These are phyloP conservation scores for Orbilia oligospora DNA, from an alignment of 2,329 filamentous ascomycete species.

Conservation along the genomic window DNA sequence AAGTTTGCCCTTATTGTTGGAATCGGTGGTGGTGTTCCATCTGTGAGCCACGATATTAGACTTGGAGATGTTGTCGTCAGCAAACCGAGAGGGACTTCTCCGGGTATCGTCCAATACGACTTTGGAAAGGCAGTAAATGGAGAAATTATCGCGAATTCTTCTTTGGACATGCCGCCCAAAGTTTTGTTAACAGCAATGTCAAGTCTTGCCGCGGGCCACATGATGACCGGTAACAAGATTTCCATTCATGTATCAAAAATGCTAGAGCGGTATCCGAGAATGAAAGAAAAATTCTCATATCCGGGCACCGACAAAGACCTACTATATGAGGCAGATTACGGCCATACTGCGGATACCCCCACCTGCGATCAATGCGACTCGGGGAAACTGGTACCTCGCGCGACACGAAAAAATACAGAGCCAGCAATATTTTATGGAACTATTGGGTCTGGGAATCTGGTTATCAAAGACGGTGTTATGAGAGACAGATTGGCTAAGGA, in stretches of 20 bases:
- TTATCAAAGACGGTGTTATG: slow-evolving; percentile 43
- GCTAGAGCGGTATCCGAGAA: slow-evolving; percentile 1
- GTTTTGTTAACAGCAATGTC: slow-evolving; percentile 21
- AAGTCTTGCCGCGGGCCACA: not conserved
- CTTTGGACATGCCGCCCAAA: not conserved
- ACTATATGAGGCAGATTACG: slow-evolving; percentile 35
- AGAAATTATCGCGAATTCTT: not conserved
- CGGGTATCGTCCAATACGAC: slow-evolving; percentile 15
- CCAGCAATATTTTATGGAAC: slow-evolving; percentile 37
- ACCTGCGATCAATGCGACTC: slow-evolving; percentile 24
- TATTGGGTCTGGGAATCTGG: slow-evolving; percentile 48
- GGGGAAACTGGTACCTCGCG: not conserved
- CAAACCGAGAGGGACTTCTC: not conserved
- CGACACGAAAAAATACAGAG: not conserved
- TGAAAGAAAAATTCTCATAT: slow-evolving; percentile 3
- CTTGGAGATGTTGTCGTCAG: slow-evolving; percentile 28
- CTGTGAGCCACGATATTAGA: slow-evolving; percentile 12
- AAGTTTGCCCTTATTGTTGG: slow-evolving; percentile 10
- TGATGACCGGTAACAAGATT: slow-evolving; percentile 11
- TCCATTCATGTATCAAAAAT: not conserved
- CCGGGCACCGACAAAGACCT: slow-evolving; percentile 31
- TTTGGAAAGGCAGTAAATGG: slow-evolving; percentile 17
- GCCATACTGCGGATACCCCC: slow-evolving; percentile 4
- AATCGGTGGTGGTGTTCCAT: slow-evolving; percentile 27
- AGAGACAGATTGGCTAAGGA: slow-evolving; percentile 25